These are phyloP conservation scores for Suillus spraguei DNA, from an alignment of 768 basidiomycete genomes.

Conservation along the genomic window DNA sequence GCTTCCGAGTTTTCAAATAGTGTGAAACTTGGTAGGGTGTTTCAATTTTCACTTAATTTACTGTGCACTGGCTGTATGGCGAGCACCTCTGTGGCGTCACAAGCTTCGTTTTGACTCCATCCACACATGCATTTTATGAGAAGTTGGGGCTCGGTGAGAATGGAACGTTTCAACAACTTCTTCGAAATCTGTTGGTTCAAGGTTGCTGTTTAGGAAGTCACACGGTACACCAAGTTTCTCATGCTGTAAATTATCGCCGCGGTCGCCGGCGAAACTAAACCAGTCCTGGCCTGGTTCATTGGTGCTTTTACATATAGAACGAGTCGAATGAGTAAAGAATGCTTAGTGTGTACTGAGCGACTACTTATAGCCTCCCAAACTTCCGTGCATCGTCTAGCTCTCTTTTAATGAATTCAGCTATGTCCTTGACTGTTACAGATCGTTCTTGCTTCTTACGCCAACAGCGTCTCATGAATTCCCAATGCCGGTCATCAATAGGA, in stretches of 20 bases:
- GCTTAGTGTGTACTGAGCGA: background rate
- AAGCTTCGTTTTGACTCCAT: background rate
- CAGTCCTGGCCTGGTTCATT: no score
- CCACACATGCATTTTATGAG: no score
- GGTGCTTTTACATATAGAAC: no score
- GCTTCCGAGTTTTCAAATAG: background rate
- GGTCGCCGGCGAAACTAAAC: no score
- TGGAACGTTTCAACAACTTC: background rate
- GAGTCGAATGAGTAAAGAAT: no score
- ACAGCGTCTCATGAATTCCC: slow-evolving; percentile 14
- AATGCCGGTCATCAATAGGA: slow-evolving; percentile 10
- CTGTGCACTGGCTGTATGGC: background rate
- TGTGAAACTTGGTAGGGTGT: background rate
- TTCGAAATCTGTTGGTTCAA: background rate
- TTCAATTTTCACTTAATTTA: slow-evolving; percentile 1
- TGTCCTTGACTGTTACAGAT: background rate
- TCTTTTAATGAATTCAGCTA: background rate
- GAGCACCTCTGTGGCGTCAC: background rate
- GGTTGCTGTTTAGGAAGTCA: no score
- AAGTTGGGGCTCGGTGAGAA: no score
- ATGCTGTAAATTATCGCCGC: no score
- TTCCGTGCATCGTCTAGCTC: slow-evolving; percentile 4
- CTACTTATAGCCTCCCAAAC: background rate
- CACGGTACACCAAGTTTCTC: no score
- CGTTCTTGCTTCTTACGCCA: slow-evolving; percentile 7